Conservation (phyloP, 2,329 filamentous ascomycete genomes). For the Trichothecium roseum region DNA sequence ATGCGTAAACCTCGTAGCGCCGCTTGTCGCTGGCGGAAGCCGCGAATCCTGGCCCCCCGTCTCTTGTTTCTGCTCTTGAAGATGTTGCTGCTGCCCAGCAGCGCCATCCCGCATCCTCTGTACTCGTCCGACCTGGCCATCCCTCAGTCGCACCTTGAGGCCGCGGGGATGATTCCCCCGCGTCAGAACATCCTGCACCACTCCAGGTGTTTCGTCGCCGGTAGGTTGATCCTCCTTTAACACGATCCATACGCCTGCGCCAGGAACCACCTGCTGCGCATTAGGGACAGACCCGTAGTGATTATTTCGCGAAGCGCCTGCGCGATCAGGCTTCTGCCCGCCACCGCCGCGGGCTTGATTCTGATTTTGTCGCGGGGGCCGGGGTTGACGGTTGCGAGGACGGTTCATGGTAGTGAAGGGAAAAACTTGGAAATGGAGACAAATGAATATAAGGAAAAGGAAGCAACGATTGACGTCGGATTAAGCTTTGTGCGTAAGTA, state of each 20-base stretch:
- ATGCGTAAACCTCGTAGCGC: constrained; percentile 15
- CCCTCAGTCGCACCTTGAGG: constrained; percentile 65
- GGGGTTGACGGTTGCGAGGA: constrained; percentile 7
- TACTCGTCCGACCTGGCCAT: constrained; percentile 65
- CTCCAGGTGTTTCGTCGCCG: constrained; percentile 57
- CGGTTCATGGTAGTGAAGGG: too few relatives aligned
- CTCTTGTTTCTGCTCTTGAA: not conserved
- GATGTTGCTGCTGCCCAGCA: constrained; percentile 1
- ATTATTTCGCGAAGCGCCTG: not conserved
- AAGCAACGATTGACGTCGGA: too few relatives aligned
- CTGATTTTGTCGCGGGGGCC: constrained; percentile 2
- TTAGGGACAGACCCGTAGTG: constrained; percentile 30
- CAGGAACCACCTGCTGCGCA: constrained; percentile 43
- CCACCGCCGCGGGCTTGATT: constrained; percentile 21
- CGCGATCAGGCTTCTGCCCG: constrained; percentile 7
- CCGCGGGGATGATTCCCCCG: constrained; percentile 65
- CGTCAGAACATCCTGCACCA: constrained; percentile 59
- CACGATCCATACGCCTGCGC: constrained; percentile 59
- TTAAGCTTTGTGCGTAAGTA: too few relatives aligned
- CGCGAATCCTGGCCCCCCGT: too few relatives aligned
- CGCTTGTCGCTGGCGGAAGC: constrained; percentile 2
- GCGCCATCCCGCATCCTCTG: constrained; percentile 39
- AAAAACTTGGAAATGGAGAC: too few relatives aligned
- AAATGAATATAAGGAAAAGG: too few relatives aligned
- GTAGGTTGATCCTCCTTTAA: constrained; percentile 69